phyloP scores from a whole-genome alignment of 2,329 filamentous ascomycete genomes.

The Claviceps purpurea region DNA sequence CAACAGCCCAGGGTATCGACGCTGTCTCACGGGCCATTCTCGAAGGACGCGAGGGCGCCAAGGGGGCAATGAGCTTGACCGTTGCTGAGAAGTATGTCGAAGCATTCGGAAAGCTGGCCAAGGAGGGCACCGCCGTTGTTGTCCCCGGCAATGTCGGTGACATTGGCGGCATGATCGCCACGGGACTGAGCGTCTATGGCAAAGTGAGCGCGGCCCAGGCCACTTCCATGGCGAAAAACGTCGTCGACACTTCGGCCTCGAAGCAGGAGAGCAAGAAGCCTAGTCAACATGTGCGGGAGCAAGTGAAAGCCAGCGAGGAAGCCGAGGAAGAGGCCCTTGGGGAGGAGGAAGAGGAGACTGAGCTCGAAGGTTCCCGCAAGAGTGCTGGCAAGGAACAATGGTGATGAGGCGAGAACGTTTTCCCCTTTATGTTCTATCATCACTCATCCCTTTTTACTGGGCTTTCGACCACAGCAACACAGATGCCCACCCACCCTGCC shows the following conservation, averaged over 20 bases:
- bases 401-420: slow-evolving; percentile 7
- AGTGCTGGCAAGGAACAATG: slow-evolving; percentile 20
- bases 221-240: slow-evolving; percentile 46
- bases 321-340: slow-evolving; percentile 7
- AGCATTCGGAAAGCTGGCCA: slow-evolving; percentile 81
- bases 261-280: slow-evolving; percentile 7
- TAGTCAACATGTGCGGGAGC: slow-evolving; percentile 9
- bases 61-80: slow-evolving; percentile 70
- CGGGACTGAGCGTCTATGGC: slow-evolving; percentile 86
- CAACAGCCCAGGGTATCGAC: slow-evolving; percentile 80
- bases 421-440: not conserved
- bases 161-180: slow-evolving; percentile 92
- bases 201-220: slow-evolving; percentile 77
- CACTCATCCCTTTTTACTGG: not conserved
- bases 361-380: slow-evolving; percentile 27
- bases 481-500: not conserved
- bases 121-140: slow-evolving; percentile 89
- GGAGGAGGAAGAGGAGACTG: slow-evolving; percentile 23
- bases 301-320: slow-evolving; percentile 7
- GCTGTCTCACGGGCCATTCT: slow-evolving; percentile 66
- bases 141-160: slow-evolving; percentile 96
- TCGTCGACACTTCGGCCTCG: slow-evolving; percentile 19
- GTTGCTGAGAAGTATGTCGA: slow-evolving; percentile 98
- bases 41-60: slow-evolving; percentile 59
- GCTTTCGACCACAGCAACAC: not conserved